phyloP scores from a whole-genome alignment of 148 eudicot genomes.

The Vaccinium myrtillus region DNA sequence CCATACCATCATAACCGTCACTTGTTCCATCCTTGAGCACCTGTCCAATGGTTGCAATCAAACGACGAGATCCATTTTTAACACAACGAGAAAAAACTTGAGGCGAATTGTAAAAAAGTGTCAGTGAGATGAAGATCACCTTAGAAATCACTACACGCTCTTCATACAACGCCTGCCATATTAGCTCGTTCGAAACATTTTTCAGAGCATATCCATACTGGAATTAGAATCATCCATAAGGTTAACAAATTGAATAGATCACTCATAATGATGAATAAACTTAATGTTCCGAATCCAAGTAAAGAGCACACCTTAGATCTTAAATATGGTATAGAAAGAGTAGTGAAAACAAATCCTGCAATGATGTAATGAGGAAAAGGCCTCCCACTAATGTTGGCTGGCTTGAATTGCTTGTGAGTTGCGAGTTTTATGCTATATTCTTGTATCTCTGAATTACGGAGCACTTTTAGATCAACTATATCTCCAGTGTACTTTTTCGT shows the following conservation, averaged over 20 bases:
- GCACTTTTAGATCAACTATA: not conserved
- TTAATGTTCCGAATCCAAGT: not conserved
- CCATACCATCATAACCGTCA: not conserved
- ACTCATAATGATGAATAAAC: not conserved
- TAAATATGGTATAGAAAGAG: not conserved
- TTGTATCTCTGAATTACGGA: not conserved
- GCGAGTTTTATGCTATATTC: not conserved
- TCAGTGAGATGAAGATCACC: not conserved
- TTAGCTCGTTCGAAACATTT: not conserved
- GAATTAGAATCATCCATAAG: not conserved
- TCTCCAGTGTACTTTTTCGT: not conserved
- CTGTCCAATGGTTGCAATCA: not conserved
- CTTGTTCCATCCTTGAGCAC: not conserved
- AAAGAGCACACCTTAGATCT: not conserved
- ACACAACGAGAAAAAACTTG: not conserved
- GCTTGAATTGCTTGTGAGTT: conserved; percentile 4
- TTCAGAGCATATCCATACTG: not conserved
- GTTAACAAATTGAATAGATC: not conserved
- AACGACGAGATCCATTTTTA: not conserved
- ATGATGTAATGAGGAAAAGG: not conserved
- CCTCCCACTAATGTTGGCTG: conserved; percentile 6
- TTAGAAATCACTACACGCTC: not conserved
- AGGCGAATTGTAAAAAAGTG: not conserved
- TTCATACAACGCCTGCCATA: not conserved
- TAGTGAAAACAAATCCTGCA: conserved; percentile 9